Evolutionary conservation across 2,329 filamentous ascomycete species (phyloP).

Genomic region (Colletotrichum trifolii): DNA sequence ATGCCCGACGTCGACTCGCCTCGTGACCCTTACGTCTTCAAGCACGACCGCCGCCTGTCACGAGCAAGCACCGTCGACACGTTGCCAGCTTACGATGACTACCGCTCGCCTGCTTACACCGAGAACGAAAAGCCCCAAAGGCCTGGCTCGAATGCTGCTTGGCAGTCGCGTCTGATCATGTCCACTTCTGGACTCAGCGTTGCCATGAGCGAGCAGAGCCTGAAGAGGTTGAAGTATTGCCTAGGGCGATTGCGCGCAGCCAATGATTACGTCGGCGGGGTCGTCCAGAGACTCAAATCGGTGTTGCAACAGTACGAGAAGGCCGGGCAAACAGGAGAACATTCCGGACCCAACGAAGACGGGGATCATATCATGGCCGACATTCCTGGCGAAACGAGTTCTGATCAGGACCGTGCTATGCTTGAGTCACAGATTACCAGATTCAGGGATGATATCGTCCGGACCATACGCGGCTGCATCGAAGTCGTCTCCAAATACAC

Average conservation of each 20-base stretch:
- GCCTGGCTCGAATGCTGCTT: constrained; percentile 53
- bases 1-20: constrained; percentile 36
- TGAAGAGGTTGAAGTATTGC: constrained; percentile 87
- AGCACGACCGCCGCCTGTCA: constrained; percentile 66
- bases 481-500: constrained; percentile 89
- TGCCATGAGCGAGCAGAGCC: constrained; percentile 89
- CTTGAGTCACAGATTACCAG: constrained; percentile 73
- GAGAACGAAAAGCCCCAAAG: constrained; percentile 58
- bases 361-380: constrained; percentile 42
- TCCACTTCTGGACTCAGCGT: constrained; percentile 91
- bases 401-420: constrained; percentile 56
- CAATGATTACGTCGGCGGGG: constrained; percentile 81
- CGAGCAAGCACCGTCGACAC: constrained; percentile 77
- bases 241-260: constrained; percentile 83
- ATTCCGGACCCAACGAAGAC: constrained; percentile 9
- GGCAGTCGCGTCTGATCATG: constrained; percentile 88
- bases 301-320: constrained; percentile 85
- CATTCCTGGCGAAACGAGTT: constrained; percentile 34
- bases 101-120: constrained; percentile 79
- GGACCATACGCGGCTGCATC: constrained; percentile 83
- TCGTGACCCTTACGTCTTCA: constrained; percentile 40
- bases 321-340: constrained; percentile 40
- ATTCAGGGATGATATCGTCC: constrained; percentile 77
- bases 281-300: constrained; percentile 78
- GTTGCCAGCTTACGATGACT: constrained; percentile 85